These are phyloP conservation scores for Medakamo hakoo DNA, from an alignment of 139 green algal species.

Conservation along the genomic window DNA sequence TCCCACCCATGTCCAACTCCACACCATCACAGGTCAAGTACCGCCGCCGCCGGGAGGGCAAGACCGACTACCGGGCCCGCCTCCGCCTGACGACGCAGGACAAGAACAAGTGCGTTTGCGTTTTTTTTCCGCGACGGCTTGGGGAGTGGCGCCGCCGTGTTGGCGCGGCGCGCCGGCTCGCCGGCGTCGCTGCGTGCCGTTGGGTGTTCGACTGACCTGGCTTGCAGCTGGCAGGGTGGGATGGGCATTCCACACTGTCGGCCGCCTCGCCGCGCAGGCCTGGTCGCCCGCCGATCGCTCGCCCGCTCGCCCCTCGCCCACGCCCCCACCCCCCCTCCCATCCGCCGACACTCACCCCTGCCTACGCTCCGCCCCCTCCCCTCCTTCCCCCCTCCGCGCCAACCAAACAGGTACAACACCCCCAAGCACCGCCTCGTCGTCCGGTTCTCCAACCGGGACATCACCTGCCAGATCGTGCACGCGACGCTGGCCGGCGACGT, in stretches of 20 bases:
- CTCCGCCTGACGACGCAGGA: constrained; percentile 83
- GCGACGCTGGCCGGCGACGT: constrained; percentile 88
- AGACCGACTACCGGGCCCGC: constrained; percentile 94
- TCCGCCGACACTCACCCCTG: neutral
- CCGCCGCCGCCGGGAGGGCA: constrained; percentile 53
- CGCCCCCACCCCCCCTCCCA: too few species aligned
- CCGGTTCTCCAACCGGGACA: constrained; percentile 77
- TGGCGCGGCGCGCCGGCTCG: too few species aligned
- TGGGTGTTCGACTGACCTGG: too few species aligned
- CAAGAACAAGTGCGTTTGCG: constrained; percentile 98
- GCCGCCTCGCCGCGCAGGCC: too few species aligned
- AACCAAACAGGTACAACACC: constrained; percentile 67
- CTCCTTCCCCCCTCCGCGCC: too few species aligned
- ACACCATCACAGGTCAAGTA: constrained; percentile 97
- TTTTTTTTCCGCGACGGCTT: too few species aligned
- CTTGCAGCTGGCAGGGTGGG: too few species aligned
- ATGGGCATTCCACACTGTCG: too few species aligned
- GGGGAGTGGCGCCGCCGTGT: too few species aligned
- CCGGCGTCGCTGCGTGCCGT: too few species aligned
- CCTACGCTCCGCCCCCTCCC: neutral
- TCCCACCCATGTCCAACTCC: too few species aligned
- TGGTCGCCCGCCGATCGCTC: neutral
- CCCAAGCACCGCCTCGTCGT: constrained; percentile 84
- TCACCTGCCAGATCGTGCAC: constrained; percentile 84
- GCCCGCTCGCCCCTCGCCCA: neutral